Conservation (phyloP, 1,284 basidiomycete genomes). For the Peniophora sp. region DNA sequence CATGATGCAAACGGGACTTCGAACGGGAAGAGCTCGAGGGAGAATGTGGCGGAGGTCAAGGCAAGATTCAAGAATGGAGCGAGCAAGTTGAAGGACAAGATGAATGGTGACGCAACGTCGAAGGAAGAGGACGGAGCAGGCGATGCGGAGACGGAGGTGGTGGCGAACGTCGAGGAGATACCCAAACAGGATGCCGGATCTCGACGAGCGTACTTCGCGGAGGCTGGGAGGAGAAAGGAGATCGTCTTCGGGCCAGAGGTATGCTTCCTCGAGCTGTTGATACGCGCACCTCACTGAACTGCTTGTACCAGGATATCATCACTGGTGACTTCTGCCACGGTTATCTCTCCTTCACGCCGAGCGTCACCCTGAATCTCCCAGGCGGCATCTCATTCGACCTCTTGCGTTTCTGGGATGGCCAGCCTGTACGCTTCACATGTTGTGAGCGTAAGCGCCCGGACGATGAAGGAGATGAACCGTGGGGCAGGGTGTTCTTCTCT, state of each 20-base stretch:
- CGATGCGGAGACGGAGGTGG: too few species aligned
- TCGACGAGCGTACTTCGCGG: conserved; percentile 55
- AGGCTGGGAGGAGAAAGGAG: conserved; percentile 38
- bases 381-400: conserved; percentile 75
- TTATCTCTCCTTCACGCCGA: conserved; percentile 63
- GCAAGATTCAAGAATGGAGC: too few species aligned
- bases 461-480: conserved; percentile 26
- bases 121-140: too few species aligned
- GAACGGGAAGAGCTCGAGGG: too few species aligned
- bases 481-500: conserved; percentile 66
- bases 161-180: too few species aligned
- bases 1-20: too few species aligned
- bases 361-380: conserved; percentile 65
- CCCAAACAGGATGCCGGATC: too few species aligned
- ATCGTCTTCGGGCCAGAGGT: conserved; percentile 50
- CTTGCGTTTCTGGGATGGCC: conserved; percentile 87
- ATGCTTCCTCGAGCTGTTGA: conserved; percentile 11
- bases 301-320: conserved; percentile 51
- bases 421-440: conserved; percentile 78
- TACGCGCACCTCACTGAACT: not conserved
- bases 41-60: too few species aligned
- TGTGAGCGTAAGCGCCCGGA: conserved; percentile 44
- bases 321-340: conserved; percentile 75
- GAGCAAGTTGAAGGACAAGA: too few species aligned
- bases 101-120: too few species aligned